A percentile compares a stretch with the other conserved stretches of the same genome.
Conservation (phyloP, 148 eudicot genomes). For the Chenopodium album region DNA sequence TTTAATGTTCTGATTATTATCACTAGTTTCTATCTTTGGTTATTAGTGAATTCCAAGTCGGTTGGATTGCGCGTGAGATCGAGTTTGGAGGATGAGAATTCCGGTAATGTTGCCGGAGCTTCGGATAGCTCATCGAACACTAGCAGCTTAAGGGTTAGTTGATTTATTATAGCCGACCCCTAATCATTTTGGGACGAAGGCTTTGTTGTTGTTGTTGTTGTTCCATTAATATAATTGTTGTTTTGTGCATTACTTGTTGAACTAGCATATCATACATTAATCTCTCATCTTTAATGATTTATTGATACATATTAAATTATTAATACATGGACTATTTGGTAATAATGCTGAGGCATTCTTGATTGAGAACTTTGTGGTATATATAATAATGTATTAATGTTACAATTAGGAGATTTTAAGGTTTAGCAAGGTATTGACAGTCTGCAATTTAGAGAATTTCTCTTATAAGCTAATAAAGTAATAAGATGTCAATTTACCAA, state of each 20-base stretch:
- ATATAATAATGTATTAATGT: too few relatives aligned
- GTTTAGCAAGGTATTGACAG: neutral
- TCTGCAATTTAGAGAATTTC: neutral
- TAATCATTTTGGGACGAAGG: too few relatives aligned
- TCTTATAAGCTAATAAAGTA: neutral
- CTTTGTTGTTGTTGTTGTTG: too few relatives aligned
- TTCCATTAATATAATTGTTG: too few relatives aligned
- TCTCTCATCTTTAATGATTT: neutral
- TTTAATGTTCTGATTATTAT: neutral
- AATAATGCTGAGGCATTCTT: neutral
- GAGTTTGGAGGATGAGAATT: conserved; percentile 41
- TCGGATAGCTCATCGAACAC: conserved; percentile 32
- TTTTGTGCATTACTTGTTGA: neutral
- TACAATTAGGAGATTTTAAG: too few relatives aligned
- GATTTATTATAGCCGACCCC: too few relatives aligned
- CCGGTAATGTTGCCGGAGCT: conserved; percentile 23
- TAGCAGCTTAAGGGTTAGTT: conserved; percentile 37
- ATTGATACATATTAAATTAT: too few relatives aligned
- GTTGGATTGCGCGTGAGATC: conserved; percentile 42
- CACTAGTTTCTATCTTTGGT: neutral
- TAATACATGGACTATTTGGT: neutral
- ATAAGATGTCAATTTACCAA: neutral
- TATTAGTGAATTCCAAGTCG: conserved; percentile 40
- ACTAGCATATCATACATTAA: neutral
- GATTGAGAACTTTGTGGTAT: neutral